These are phyloP conservation scores for Ziziphus jujuba DNA, from an alignment of 306 rosid genomes.

Conservation along the genomic window DNA sequence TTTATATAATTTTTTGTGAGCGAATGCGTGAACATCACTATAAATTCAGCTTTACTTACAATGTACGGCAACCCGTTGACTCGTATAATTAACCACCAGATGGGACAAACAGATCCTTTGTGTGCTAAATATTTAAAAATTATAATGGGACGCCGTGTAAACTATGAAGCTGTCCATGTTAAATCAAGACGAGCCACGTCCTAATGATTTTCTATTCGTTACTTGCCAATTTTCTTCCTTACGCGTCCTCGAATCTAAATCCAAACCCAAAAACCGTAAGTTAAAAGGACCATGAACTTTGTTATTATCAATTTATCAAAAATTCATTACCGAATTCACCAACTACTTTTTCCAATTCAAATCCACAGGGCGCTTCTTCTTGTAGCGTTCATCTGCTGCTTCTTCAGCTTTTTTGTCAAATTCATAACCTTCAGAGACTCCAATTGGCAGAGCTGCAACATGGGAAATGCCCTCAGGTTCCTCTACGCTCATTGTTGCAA, in stretches of 20 bases:
- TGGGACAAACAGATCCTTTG: not conserved
- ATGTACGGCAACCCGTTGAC: not conserved
- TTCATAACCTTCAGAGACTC: conserved; percentile 3
- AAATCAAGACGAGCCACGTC: conserved; percentile 8
- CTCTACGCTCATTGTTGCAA: conserved; percentile 48
- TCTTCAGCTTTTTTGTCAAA: not conserved
- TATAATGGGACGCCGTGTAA: not conserved
- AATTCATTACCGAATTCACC: not conserved
- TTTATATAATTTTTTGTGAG: too few relatives aligned
- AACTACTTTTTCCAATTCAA: not conserved
- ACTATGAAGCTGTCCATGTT: not conserved
- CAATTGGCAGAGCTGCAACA: conserved; percentile 13
- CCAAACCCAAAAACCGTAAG: not conserved
- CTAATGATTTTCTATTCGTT: not conserved
- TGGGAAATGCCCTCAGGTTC: conserved; percentile 67
- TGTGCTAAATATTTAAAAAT: not conserved
- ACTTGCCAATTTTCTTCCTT: not conserved
- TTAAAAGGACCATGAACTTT: not conserved
- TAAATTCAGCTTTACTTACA: not conserved
- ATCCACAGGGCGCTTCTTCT: not conserved
- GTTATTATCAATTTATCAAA: not conserved
- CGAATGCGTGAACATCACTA: too few relatives aligned
- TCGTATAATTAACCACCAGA: not conserved
- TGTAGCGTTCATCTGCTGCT: not conserved
- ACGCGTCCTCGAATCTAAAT: not conserved